A percentile compares a stretch with the other conserved stretches of the same genome.
phyloP scores from a whole-genome alignment of 176 grass and related monocot species.

The Aegilops longissima region DNA sequence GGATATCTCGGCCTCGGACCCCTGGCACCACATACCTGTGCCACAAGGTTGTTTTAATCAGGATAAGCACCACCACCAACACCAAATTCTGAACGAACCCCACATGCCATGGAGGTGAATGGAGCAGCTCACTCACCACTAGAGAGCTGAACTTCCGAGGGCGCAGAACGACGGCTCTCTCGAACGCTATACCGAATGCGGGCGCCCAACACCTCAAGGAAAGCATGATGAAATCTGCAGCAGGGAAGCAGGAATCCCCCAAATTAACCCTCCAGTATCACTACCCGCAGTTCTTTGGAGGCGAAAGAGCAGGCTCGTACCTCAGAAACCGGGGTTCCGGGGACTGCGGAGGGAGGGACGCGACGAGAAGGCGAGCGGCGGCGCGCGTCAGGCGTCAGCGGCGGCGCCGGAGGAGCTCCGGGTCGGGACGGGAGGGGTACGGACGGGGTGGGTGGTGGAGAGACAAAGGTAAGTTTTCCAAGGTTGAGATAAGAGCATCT shows the following conservation, averaged over 20 bases:
- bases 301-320: background rate
- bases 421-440: background rate
- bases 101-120: background rate
- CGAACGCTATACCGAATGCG: background rate
- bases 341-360: background rate
- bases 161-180: background rate
- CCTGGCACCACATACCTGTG: conserved; percentile 76
- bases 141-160: conserved; percentile 30
- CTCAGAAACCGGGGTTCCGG: too few species aligned
- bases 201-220: conserved; percentile 29
- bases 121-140: conserved; percentile 52
- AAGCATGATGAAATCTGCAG: conserved; percentile 30
- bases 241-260: background rate
- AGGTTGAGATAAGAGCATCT: background rate
- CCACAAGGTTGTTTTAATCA: background rate
- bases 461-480: background rate
- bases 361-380: background rate
- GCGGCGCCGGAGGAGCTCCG: background rate
- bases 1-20: conserved; percentile 85
- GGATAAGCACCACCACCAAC: background rate
- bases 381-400: background rate
- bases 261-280: background rate
- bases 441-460: background rate
- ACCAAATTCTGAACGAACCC: background rate
- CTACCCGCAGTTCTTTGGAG: background rate